Percentiles rank a stretch among this genome's conserved stretches.
phyloP scores from a whole-genome alignment of 2,329 filamentous ascomycete genomes.

The Colletotrichum acutatum region DNA sequence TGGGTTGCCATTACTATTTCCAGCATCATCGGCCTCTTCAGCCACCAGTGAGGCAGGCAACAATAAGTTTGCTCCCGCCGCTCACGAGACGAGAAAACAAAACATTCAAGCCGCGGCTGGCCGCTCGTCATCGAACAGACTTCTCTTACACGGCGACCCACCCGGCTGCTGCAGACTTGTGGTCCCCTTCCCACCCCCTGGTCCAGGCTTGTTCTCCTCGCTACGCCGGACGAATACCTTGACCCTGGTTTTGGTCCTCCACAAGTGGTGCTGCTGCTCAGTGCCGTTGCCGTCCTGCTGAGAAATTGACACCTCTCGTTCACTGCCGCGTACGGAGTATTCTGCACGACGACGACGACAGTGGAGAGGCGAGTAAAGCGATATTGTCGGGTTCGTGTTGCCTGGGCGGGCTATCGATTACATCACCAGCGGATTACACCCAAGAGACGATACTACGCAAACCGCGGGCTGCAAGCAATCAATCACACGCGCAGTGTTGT shows the following conservation, averaged over 20 bases:
- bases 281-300: conserved; percentile 13
- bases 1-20: not conserved
- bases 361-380: not conserved
- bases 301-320: not conserved
- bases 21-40: too few relatives aligned
- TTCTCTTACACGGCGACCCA: conserved; percentile 28
- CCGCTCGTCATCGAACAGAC: conserved; percentile 23
- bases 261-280: conserved; percentile 4
- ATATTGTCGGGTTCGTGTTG: not conserved
- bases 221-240: not conserved
- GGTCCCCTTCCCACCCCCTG: conserved; percentile 8
- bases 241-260: not conserved
- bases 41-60: not conserved
- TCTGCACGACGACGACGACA: not conserved
- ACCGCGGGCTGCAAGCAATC: not conserved
- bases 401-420: not conserved
- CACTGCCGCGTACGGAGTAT: not conserved
- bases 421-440: conserved; percentile 13
- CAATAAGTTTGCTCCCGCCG: not conserved
- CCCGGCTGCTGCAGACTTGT: conserved; percentile 30
- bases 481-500: not conserved
- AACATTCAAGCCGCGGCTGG: conserved; percentile 2
- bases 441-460: conserved; percentile 9
- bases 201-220: not conserved
- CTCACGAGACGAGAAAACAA: conserved; percentile 7